These are phyloP conservation scores for Trametes villosa DNA, from an alignment of 768 basidiomycete genomes.

Conservation along the genomic window DNA sequence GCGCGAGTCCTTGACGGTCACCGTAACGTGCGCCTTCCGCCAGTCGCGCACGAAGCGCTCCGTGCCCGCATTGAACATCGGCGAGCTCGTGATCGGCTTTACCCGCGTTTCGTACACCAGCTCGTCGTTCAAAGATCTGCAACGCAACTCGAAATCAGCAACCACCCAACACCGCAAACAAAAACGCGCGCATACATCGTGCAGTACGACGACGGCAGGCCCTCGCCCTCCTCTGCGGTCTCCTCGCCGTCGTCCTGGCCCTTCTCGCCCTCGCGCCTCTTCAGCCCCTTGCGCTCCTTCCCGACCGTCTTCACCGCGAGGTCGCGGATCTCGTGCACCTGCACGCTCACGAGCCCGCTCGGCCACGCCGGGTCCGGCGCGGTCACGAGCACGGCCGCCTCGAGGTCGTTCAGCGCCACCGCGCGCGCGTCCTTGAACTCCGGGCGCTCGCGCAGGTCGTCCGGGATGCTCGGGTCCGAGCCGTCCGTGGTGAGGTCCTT, in stretches of 20 bases:
- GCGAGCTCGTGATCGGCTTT: constrained; percentile 39
- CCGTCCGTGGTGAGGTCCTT: constrained; percentile 34
- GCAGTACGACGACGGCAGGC: constrained; percentile 71
- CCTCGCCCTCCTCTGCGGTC: constrained; percentile 54
- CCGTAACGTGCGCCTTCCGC: constrained; percentile 58
- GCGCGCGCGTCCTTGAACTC: constrained; percentile 59
- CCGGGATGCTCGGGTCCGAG: constrained; percentile 41
- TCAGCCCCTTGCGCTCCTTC: constrained; percentile 34
- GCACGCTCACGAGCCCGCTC: constrained; percentile 65
- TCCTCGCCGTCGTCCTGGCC: constrained; percentile 60
- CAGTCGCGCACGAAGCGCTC: constrained; percentile 74
- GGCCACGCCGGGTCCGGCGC: constrained; percentile 65
- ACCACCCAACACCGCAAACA: constrained; percentile 23
- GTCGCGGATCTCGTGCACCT: constrained; percentile 67
- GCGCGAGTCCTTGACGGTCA: constrained; percentile 66
- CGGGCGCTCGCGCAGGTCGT: constrained; percentile 42
- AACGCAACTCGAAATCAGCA: neutral
- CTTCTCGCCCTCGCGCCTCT: constrained; percentile 56
- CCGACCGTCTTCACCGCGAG: constrained; percentile 57
- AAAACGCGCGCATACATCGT: constrained; percentile 37
- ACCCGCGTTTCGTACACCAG: constrained; percentile 42
- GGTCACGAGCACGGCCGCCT: constrained; percentile 45
- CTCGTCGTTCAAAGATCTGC: constrained; percentile 53
- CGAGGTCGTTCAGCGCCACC: constrained; percentile 48
- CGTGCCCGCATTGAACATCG: constrained; percentile 60